Evolutionary conservation across 306 rosid species (phyloP).

Genomic region (Trifolium dubium): DNA sequence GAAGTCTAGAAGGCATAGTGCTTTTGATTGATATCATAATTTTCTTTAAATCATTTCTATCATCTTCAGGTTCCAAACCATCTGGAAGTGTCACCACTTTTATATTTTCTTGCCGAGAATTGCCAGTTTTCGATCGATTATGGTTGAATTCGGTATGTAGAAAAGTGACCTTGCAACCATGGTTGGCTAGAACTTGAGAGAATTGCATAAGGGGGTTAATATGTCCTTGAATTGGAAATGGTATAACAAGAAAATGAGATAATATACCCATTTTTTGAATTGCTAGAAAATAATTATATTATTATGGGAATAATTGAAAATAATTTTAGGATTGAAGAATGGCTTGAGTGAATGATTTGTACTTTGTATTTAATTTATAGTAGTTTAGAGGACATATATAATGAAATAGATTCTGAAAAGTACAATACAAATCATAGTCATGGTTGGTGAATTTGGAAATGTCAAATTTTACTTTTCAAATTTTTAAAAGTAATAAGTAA

Average conservation of each 20-base stretch:
- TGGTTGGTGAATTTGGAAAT: neutral
- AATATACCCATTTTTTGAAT: neutral
- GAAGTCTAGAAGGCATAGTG: slow-evolving; percentile 48
- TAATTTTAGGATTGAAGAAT: neutral
- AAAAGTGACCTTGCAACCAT: slow-evolving; percentile 56
- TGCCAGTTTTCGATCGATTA: slow-evolving; percentile 14
- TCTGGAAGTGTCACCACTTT: slow-evolving; percentile 50
- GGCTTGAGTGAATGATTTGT: neutral
- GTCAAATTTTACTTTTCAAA: neutral
- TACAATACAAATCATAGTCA: neutral
- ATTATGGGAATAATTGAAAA: neutral
- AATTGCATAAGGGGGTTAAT: neutral
- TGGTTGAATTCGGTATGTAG: slow-evolving; percentile 41
- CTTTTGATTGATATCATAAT: neutral
- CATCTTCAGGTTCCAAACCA: slow-evolving; percentile 48
- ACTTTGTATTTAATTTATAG: neutral
- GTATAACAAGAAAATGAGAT: neutral
- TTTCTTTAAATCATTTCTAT: slow-evolving; percentile 30
- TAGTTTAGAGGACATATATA: neutral
- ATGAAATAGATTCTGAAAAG: too few relatives aligned
- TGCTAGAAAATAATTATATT: neutral
- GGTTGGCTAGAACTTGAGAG: slow-evolving; percentile 42
- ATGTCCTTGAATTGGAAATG: neutral
- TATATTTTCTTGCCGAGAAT: neutral
- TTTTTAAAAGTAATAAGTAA: too few relatives aligned